Evolutionary conservation across 768 basidiomycete genomes (phyloP), one percentile per base, ranked within the genome.

Genomic region (Leccinum subgranulosum): DNA sequence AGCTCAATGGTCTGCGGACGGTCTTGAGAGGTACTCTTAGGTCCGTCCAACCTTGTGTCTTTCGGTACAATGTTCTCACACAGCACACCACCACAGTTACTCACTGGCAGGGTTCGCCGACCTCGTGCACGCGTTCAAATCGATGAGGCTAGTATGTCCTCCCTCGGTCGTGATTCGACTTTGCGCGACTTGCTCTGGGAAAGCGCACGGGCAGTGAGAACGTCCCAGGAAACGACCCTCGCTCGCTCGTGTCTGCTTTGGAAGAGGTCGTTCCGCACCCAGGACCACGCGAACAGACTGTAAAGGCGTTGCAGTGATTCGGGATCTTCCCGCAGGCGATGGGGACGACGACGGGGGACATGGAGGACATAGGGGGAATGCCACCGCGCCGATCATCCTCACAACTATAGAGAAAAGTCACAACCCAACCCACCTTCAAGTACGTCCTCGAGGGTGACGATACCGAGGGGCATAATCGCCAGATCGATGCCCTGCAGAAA

Each of bases 51-150:
- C 17, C 2, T 23, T 23, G 23, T 23, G 23, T 23, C 23, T 23
- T 23, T 23, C 23, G 23, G 23, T 23, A 23, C 23, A 23, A 3
- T 3, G 23, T 23, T 23, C 23, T 23, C 23, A 23, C 23, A 3
- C 23, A 23, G 3, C 23, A 23, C 23, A n/a, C n/a, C n/a, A n/a
- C n/a, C n/a, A n/a, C n/a, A n/a, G n/a, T n/a, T n/a, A n/a, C n/a
- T n/a, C n/a, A n/a, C n/a, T n/a, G n/a, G n/a, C n/a, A n/a, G 94
- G 94, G 0, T 97, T 94, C 67, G 77, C 87, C 2, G 72, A 76
- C 3, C 71, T 93, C 19, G 85, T 97, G 80, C 79, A 87, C 39
- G 80, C 83, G 0, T 92, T 95, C 78, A 80, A 81, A 43, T 60
- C 69, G 7, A 74, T 93, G 25, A n/a, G n/a, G n/a, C n/a, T n/a